A percentile compares a stretch with the other conserved stretches of the same genome.
Conservation (phyloP, 1,139 yeast genomes). For the Geotrichum cucujoidarum region DNA sequence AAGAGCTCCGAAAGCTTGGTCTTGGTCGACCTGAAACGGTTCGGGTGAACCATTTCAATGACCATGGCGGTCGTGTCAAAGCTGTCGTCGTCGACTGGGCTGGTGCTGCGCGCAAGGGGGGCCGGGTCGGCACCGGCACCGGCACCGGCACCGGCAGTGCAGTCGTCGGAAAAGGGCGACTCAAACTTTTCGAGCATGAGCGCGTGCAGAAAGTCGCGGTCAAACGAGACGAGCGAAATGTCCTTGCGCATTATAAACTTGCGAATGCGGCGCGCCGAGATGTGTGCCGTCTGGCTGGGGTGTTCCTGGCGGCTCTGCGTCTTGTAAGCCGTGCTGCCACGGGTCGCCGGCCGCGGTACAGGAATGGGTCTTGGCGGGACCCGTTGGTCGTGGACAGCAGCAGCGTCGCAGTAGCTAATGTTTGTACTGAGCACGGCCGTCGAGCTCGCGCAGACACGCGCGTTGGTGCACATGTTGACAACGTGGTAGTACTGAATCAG, state of each 20-base stretch:
- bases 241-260: conserved; percentile 15
- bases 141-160: not conserved
- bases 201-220: conserved; percentile 15
- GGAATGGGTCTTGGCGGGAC: too few relatives aligned
- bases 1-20: conserved; percentile 7
- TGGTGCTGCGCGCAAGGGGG: too few relatives aligned
- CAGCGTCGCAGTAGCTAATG: conserved; percentile 3
- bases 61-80: conserved; percentile 5
- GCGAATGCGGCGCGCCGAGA: conserved; percentile 5
- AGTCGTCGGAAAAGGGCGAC: conserved; percentile 17
- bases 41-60: conserved; percentile 13
- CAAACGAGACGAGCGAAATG: conserved; percentile 16
- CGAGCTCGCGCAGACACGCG: conserved; percentile 1
- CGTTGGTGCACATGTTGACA: conserved; percentile 13
- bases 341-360: too few relatives aligned
- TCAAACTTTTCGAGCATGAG: conserved; percentile 19
- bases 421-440: conserved; percentile 2
- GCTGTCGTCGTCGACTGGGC: not conserved
- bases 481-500: conserved; percentile 15
- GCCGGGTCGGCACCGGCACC: not conserved
- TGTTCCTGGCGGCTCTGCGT: not conserved
- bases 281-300: not conserved
- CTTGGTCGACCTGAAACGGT: conserved; percentile 3
- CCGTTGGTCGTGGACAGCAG: too few relatives aligned
- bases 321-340: not conserved